Evolutionary conservation across 305 asterid genomes (phyloP), one percentile per base, ranked within the genome.

Genomic region (Coffea humblotiana): DNA sequence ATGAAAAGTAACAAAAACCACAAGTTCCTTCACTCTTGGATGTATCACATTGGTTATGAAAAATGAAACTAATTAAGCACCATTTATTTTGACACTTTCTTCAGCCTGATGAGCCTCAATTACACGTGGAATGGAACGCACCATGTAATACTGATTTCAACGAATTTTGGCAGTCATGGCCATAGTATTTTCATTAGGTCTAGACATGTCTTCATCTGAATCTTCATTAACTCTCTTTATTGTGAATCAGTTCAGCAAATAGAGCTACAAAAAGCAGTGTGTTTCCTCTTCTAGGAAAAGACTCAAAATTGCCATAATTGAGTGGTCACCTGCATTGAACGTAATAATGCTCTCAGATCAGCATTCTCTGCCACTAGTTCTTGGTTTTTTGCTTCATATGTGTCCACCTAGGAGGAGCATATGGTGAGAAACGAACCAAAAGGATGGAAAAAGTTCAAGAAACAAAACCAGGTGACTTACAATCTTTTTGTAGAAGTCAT

Each of bases 351-450:
- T 91, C 99, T 89, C 86, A 96, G 82, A 89, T 96, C 94, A 69
- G 97, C 91, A 91, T 96, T 96, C 83, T 96, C 99, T 47, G 97
- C 90, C 45, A 86, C 92, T 71, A 96, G 88, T 88, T 96, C 98
- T 88, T 92, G 98, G 86, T 96, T 96, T 88, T 96, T 96, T 29
- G 90, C 87, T 89, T 92, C 97, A 80, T 90, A 92, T 72, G 98
- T 88, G 80, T 96, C 98, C 90, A 96, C 99, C 99, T 94, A 82
- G 68, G 82, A 75, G 90, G 83, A 85, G 77, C 76, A 83, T 63
- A 75, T 56, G 25, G 79, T 78, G 76, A 81, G 71, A 77, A 43
- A 69, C 70, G 65, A 76, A 76, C 7, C 6, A n/a, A 49, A 66
- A 54, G 32, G 51, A 60, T 35, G 14, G 77, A 52, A 81, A 81